These are phyloP conservation scores for Funneliformis mosseae DNA, from an alignment of 192 early-diverging fungal genomes.

Conservation along the genomic window DNA sequence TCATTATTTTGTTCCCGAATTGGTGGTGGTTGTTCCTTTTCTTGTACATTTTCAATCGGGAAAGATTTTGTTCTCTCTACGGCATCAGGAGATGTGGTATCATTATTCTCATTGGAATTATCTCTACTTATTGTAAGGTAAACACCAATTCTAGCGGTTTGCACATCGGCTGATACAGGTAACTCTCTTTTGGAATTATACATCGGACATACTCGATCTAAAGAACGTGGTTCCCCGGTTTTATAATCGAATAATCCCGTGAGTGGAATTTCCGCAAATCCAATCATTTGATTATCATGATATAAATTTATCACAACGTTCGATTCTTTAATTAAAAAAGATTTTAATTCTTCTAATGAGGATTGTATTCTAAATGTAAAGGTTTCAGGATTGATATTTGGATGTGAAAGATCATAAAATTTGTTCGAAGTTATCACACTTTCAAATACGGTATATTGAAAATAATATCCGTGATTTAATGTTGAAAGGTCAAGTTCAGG, in stretches of 20 bases:
- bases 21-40: neutral
- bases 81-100: neutral
- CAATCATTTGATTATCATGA: conserved; percentile 45
- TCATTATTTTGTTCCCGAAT: conserved; percentile 21
- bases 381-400: conserved; percentile 31
- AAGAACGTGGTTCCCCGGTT: conserved; percentile 31
- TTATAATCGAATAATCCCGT: conserved; percentile 34
- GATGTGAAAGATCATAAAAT: conserved; percentile 35
- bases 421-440: conserved; percentile 7
- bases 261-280: conserved; percentile 46
- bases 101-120: neutral
- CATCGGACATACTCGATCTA: conserved; percentile 34
- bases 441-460: conserved; percentile 31
- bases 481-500: conserved; percentile 15
- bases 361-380: conserved; percentile 28
- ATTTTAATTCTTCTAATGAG: conserved; percentile 15
- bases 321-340: conserved; percentile 23
- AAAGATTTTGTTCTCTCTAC: neutral
- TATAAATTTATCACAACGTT: conserved; percentile 46
- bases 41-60: neutral
- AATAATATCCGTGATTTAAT: conserved; percentile 21
- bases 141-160: conserved; percentile 32
- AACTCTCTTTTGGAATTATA: conserved; percentile 33
- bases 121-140: conserved; percentile 8
- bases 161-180: conserved; percentile 31